phyloP scores from a whole-genome alignment of 163 green algal species.

The Scenedesmus sp. region DNA sequence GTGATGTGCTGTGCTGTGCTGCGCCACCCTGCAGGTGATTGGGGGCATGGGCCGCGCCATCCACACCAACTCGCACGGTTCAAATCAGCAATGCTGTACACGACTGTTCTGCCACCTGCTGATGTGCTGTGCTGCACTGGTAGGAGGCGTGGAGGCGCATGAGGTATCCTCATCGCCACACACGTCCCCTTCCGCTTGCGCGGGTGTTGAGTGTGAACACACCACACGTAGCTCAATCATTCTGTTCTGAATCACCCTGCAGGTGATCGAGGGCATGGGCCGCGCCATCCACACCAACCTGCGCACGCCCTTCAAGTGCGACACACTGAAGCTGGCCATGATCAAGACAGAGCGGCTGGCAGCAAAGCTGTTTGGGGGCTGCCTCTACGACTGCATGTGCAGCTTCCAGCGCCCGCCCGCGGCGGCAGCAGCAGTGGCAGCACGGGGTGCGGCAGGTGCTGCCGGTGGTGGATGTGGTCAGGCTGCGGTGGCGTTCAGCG shows the following conservation, averaged over 20 bases:
- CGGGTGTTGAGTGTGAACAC: no score
- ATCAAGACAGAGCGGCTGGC: constrained; percentile 94
- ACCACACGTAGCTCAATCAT: no score
- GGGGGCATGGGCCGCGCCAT: constrained; percentile 75
- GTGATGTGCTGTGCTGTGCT: background rate
- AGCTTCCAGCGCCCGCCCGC: constrained; percentile 66
- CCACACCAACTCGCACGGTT: no score
- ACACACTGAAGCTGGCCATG: constrained; percentile 92
- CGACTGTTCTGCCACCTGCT: no score
- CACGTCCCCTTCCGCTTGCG: no score
- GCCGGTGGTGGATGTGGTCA: background rate
- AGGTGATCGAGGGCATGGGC: constrained; percentile 94
- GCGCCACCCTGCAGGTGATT: constrained; percentile 57
- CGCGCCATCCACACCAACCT: constrained; percentile 94
- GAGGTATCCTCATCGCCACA: no score
- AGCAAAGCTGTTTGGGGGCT: constrained; percentile 82
- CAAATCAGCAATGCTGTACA: no score
- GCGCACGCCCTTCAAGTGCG: constrained; percentile 77
- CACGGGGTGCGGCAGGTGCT: background rate
- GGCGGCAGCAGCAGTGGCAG: background rate
- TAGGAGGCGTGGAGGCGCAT: no score
- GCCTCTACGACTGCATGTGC: constrained; percentile 96
- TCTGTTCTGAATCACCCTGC: background rate
- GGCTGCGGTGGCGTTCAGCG: background rate
- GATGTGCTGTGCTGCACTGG: no score